Evolutionary conservation across 106 monocot genomes (phyloP).

Genomic region (Posidonia australis): DNA sequence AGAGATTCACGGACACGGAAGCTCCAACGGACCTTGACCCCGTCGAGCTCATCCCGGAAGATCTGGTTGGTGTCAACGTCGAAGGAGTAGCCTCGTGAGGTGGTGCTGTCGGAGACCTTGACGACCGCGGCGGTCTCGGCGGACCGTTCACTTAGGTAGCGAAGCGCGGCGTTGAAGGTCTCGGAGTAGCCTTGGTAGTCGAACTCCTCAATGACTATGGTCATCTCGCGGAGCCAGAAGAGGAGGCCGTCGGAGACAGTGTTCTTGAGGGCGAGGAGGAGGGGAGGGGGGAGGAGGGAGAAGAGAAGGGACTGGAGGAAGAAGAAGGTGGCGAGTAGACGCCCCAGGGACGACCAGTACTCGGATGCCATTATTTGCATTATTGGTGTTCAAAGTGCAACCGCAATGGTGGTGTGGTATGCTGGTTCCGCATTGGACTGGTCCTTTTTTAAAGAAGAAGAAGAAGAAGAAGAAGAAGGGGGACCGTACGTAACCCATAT

Average conservation of each 20-base stretch:
- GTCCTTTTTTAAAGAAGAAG: too few relatives aligned
- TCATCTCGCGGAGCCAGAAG: not conserved
- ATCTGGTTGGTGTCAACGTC: conserved; percentile 13
- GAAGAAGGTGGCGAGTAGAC: conserved; percentile 9
- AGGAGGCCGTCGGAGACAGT: not conserved
- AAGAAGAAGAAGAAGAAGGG: too few relatives aligned
- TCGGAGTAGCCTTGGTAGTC: conserved; percentile 22
- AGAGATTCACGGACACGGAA: conserved; percentile 5
- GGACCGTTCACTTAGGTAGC: conserved; percentile 2
- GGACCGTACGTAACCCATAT: too few relatives aligned
- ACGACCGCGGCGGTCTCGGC: not conserved
- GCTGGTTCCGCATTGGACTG: too few relatives aligned
- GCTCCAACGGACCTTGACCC: conserved; percentile 7
- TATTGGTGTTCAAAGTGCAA: too few relatives aligned
- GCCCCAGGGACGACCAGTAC: conserved; percentile 3
- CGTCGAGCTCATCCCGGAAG: conserved; percentile 7
- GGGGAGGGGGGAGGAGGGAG: not conserved
- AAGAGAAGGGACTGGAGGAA: conserved; percentile 4
- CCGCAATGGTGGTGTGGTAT: too few relatives aligned
- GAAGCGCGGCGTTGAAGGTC: conserved; percentile 9
- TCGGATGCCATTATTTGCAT: not conserved
- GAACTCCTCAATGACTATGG: conserved; percentile 18
- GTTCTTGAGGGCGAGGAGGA: conserved; percentile 2
- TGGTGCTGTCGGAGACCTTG: conserved; percentile 9
- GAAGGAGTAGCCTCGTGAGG: conserved; percentile 12